Evolutionary conservation across 2,329 filamentous ascomycete genomes (phyloP).

Genomic region (Dactylella cylindrospora): DNA sequence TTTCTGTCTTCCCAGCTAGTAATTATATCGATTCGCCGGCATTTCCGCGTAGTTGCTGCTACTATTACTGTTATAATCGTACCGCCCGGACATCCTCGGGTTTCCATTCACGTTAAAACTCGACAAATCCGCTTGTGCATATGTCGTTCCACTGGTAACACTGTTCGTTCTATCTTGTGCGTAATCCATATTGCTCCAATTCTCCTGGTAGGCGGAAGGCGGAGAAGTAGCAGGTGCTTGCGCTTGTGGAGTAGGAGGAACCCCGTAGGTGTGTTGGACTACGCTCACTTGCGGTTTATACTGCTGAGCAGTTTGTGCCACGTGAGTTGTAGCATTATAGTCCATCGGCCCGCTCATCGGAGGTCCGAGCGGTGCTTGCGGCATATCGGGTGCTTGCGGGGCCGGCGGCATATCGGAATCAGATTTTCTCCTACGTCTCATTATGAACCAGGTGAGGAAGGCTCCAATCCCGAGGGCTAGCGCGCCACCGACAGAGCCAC

Average conservation of each 20-base stretch:
- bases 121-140: conserved; percentile 7
- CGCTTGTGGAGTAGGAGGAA: neutral
- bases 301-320: neutral
- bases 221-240: conserved; percentile 5
- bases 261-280: conserved; percentile 5
- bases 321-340: neutral
- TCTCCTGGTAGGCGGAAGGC: conserved; percentile 28
- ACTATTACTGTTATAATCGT: no score
- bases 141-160: conserved; percentile 13
- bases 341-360: conserved; percentile 1
- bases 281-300: neutral
- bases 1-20: no score
- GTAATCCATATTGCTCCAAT: conserved; percentile 8
- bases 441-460: conserved; percentile 8
- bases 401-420: no score
- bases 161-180: neutral
- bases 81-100: neutral
- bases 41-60: no score
- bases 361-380: conserved; percentile 4
- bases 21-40: no score
- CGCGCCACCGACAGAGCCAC: conserved; percentile 23
- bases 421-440: neutral
- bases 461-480: conserved; percentile 2
- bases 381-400: conserved; percentile 11
- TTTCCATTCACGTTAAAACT: conserved; percentile 10